Evolutionary conservation across 805 yeast genomes (phyloP).

Genomic region (Wickerhamiella musiphila): DNA sequence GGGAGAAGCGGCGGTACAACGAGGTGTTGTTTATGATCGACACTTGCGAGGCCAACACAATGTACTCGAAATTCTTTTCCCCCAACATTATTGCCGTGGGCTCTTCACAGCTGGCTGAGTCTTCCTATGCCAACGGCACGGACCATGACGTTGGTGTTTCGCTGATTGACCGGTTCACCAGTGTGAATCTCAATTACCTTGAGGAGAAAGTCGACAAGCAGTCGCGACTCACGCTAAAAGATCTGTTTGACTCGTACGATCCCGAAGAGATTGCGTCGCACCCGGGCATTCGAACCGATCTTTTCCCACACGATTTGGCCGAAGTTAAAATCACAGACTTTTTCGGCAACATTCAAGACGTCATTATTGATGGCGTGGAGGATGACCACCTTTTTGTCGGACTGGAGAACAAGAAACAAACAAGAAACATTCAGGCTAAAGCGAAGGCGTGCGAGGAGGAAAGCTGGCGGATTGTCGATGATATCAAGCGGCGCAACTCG

Average conservation of each 20-base stretch:
- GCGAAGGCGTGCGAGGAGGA: too few species aligned
- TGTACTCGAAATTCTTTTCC: constrained; percentile 82
- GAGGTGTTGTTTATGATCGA: constrained; percentile 96
- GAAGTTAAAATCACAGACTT: constrained; percentile 78
- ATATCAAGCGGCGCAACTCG: too few species aligned
- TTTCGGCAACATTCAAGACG: constrained; percentile 80
- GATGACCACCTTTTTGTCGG: too few species aligned
- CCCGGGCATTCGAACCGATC: constrained; percentile 81
- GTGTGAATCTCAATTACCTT: constrained; percentile 72
- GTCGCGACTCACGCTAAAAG: constrained; percentile 60
- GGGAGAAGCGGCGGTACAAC: constrained; percentile 85
- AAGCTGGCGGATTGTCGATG: too few species aligned
- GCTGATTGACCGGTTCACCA: constrained; percentile 91
- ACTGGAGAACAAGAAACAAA: too few species aligned
- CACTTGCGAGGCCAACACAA: constrained; percentile 96
- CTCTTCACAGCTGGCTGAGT: constrained; percentile 70
- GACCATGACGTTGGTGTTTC: constrained; percentile 95
- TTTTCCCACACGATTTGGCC: constrained; percentile 45
- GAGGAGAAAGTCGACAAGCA: constrained; percentile 58
- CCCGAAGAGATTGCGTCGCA: constrained; percentile 76
- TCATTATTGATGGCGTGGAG: constrained; percentile 46
- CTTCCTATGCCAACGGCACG: constrained; percentile 89
- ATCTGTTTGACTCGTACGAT: constrained; percentile 69
- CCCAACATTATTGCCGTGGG: constrained; percentile 91
- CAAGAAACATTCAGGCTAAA: too few species aligned